Base-by-base conservation (phyloP, 345 rosid genomes). In the Viola odorata region DNA sequence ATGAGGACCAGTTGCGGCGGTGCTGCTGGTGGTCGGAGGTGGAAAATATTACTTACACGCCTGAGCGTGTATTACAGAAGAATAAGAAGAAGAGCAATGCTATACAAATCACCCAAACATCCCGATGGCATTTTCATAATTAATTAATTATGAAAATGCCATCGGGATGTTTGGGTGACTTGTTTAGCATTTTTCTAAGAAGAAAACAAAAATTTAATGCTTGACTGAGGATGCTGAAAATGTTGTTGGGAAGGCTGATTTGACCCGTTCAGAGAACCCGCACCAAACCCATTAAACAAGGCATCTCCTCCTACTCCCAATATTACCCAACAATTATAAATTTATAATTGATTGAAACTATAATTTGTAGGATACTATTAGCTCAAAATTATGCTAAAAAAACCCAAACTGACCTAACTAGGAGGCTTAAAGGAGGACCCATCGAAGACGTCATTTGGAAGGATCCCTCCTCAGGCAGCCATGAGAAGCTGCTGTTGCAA, bases 211-310 rank as follows among this genome's bases (percentile, higher is more conserved):
- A 51, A 40, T 23, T 37, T 1, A 41, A 56, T 48, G 37, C 45
- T 15, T 68, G 12, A 81, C 85, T 73, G 88, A 64, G 82, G 75
- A 55, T 81, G 86, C 41, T 85, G 83, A 57, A 88, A 84, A 80
- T 79, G 89, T 38, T 62, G 81, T 68, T 45, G 62, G 13, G 72
- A 45, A 9, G 69, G 38, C 44, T 72, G 81, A 45, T 73, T 72
- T 6, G 59, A 16, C 41, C 81, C 88, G 45, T 81, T 84, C 66
- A 85, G 76, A 49, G 96, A 61, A 68, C 85, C 78, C 14, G 77
- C 62, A 45, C 73, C 77, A 60, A 85, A 90, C 44, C 87, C 91
- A 56, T 73, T 87, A 37, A 55, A 87, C 65, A 84, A 70, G 55
- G 76, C 80, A 60, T 76, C 81, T 15, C 75, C 67, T 6, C 85